Evolutionary conservation across 106 monocot genomes (phyloP).

Genomic region (Platanthera guangdongensis): DNA sequence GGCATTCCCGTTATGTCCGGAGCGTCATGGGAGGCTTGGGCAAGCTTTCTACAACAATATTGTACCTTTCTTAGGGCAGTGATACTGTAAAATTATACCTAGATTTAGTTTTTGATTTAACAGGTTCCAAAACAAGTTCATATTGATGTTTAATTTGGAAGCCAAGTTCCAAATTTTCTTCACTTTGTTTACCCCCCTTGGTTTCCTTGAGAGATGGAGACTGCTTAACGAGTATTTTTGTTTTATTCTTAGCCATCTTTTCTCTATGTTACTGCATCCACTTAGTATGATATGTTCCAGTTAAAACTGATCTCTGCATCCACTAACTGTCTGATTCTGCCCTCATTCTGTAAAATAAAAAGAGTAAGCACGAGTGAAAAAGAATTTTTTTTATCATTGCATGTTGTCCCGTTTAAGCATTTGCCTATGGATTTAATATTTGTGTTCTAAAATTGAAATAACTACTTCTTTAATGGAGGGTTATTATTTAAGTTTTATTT

Average conservation of each 20-base stretch:
- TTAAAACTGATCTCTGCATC: not conserved
- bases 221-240: not conserved
- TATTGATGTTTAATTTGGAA: not conserved
- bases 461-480: not conserved
- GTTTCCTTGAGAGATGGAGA: not conserved
- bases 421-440: not conserved
- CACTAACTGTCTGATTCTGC: no score
- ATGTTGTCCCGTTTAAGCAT: no score
- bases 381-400: no score
- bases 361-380: no score
- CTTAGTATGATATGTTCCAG: not conserved
- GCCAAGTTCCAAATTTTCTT: not conserved
- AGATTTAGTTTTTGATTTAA: not conserved
- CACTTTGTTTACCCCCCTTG: no score
- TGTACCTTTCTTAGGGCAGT: no score
- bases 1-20: no score
- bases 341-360: not conserved
- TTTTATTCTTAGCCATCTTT: not conserved
- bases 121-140: not conserved
- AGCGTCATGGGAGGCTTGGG: no score
- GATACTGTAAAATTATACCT: not conserved
- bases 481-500: not conserved
- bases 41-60: no score
- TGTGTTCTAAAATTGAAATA: not conserved
- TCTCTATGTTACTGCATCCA: not conserved